These are phyloP conservation scores for Carex pumila DNA, from an alignment of 176 grass and related monocot genomes.

Conservation along the genomic window DNA sequence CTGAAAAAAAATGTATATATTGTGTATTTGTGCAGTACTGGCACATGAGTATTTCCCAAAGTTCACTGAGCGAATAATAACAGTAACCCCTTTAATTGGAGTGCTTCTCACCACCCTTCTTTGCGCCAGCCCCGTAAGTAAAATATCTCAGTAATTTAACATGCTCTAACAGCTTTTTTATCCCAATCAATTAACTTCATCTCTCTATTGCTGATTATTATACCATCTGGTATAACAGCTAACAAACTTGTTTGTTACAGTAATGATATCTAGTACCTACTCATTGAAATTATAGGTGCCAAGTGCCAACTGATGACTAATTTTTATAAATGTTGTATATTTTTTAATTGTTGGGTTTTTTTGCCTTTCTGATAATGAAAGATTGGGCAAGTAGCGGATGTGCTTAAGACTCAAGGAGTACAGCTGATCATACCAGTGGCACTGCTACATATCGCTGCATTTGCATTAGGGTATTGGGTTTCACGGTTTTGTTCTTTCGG, in stretches of 20 bases:
- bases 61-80: slow-evolving; percentile 67
- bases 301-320: neutral
- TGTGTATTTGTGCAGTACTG: slow-evolving; percentile 52
- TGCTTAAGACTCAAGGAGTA: slow-evolving; percentile 72
- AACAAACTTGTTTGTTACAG: neutral
- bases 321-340: neutral
- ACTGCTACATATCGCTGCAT: slow-evolving; percentile 73
- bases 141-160: neutral
- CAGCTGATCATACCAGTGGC: slow-evolving; percentile 81
- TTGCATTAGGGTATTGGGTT: slow-evolving; percentile 77
- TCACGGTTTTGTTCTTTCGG: slow-evolving; percentile 63
- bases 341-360: neutral
- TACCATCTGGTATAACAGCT: neutral
- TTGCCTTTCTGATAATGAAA: slow-evolving; percentile 21
- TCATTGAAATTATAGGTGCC: neutral
- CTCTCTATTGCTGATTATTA: neutral
- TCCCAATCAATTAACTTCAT: neutral
- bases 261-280: neutral
- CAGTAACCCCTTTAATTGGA: slow-evolving; percentile 71
- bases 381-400: slow-evolving; percentile 94
- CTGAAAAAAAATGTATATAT: neutral
- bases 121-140: slow-evolving; percentile 90
- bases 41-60: slow-evolving; percentile 86
- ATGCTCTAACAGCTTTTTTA: neutral
- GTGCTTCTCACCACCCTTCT: slow-evolving; percentile 94